Base-by-base conservation (phyloP, 768 basidiomycete species). In the Vararia minispora region DNA sequence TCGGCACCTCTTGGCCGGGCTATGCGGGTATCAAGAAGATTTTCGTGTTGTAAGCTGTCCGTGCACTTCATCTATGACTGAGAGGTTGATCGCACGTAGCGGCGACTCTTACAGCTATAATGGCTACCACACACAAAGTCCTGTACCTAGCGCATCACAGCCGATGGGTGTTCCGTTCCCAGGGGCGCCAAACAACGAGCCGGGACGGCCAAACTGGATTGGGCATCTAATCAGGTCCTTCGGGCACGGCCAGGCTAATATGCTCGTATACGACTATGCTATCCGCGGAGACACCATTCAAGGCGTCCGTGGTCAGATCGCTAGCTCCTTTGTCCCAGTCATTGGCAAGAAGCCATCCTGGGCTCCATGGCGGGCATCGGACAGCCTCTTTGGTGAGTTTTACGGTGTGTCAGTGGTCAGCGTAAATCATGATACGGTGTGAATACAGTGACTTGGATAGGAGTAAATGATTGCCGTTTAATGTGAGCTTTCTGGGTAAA, bases 391-490 rank as follows among this genome's bases (percentile, higher is more conserved):
- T 43, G 54, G 74, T 73, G 45, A 52, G 64, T 41, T 10, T 22
- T 11, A 18, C 20, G 24, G 14, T 9, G 7, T 5, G 22, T 21
- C 9, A 21, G 14, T 21, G 8, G 35, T 32, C 3, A 10, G 11
- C 20, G 38, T 10, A 24, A 21, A n/a, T 16, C n/a, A n/a, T 28
- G 6, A 22, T 18, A 16, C 22, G 33, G n/a, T 39, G 28, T 21
- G 23, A 24, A 20, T 11, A 26, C 35, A 74, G 73, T 71, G 11
- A 72, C 68, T 4, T 76, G 72, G 71, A 59, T 74, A 33, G 76
- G 76, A 4, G 74, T 75, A 34, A 75, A 76, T 40, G 76, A 76
- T 52, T 66, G 68, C 56, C 45, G 45, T 25, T 23, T 44, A 12
- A 25, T 46, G 45, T 46, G 26, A 36, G 45, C 31, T 21, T n/a